Conservation (phyloP, 2,329 filamentous ascomycete genomes). For the Periconia sp. region DNA sequence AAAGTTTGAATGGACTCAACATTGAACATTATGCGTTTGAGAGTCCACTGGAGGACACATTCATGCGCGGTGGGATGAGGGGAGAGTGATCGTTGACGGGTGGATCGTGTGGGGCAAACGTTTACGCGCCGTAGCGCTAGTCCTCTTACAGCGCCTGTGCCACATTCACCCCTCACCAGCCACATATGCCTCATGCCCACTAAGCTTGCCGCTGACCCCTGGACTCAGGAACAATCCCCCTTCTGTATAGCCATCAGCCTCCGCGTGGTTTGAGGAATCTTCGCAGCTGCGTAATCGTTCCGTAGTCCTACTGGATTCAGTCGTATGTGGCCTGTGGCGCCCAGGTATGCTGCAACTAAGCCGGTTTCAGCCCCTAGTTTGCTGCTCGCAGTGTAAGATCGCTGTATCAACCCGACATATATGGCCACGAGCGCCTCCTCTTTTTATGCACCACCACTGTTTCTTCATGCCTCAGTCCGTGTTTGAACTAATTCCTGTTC, state of each 20-base stretch:
- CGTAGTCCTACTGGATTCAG: slow-evolving; percentile 2
- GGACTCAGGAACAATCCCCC: too few relatives aligned
- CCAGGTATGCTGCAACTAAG: slow-evolving; percentile 18
- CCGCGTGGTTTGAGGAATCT: slow-evolving; percentile 18
- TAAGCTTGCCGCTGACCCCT: slow-evolving; percentile 6
- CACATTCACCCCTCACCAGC: slow-evolving; percentile 12
- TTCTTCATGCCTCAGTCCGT: slow-evolving; percentile 12
- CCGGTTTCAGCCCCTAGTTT: slow-evolving; percentile 19
- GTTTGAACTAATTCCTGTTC: slow-evolving; percentile 2
- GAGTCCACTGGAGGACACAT: neutral
- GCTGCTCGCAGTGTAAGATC: slow-evolving; percentile 25
- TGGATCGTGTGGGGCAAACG: slow-evolving; percentile 2
- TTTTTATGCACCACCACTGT: slow-evolving; percentile 14
- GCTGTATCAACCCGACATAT: slow-evolving; percentile 20
- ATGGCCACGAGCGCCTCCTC: slow-evolving; percentile 2
- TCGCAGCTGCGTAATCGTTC: neutral
- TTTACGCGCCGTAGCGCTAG: slow-evolving; percentile 4
- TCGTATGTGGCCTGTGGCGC: slow-evolving; percentile 6
- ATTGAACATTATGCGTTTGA: slow-evolving; percentile 30
- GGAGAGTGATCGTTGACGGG: neutral
- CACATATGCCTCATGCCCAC: slow-evolving; percentile 7
- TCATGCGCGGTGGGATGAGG: neutral
- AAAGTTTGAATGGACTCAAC: neutral
- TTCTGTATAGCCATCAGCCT: slow-evolving; percentile 8
- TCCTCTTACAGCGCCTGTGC: slow-evolving; percentile 11